phyloP scores from a whole-genome alignment of 306 rosid species.

The Acacia crassicarpa region DNA sequence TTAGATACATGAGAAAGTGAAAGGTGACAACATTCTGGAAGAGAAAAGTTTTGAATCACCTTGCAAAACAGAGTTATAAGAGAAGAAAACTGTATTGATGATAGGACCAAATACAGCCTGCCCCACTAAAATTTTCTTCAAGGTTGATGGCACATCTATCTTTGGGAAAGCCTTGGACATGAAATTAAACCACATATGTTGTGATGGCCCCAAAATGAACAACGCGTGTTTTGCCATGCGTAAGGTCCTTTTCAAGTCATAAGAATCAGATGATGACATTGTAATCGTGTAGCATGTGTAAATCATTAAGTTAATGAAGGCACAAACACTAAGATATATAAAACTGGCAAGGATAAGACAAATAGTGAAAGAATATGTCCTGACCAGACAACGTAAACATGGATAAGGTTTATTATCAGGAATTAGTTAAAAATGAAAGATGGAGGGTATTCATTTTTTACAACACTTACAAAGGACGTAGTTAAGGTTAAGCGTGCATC shows the following conservation, averaged over 20 bases:
- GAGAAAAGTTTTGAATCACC: slow-evolving; percentile 42
- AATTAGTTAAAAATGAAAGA: not conserved
- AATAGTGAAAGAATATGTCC: not conserved
- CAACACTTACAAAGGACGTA: not conserved
- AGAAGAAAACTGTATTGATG: slow-evolving; percentile 67
- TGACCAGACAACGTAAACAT: not conserved
- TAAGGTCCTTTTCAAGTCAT: slow-evolving; percentile 51
- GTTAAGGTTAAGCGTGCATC: not conserved
- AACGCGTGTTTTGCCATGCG: slow-evolving; percentile 70
- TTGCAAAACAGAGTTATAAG: slow-evolving; percentile 59
- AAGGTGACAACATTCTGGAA: not conserved
- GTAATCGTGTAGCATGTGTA: slow-evolving; percentile 52
- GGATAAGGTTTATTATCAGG: not conserved
- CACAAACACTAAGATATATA: not conserved
- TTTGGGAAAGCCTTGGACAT: slow-evolving; percentile 56
- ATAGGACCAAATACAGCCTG: slow-evolving; percentile 66
- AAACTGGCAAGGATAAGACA: not conserved
- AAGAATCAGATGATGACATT: slow-evolving; percentile 45
- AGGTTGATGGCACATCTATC: slow-evolving; percentile 56
- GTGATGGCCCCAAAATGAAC: slow-evolving; percentile 77
- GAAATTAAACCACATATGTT: slow-evolving; percentile 69
- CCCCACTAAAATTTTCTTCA: slow-evolving; percentile 74
- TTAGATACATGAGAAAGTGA: not conserved
- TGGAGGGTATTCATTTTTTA: not conserved
- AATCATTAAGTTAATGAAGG: not conserved